Base-by-base conservation (phyloP, 768 basidiomycete species). In the Suillus weaverae region DNA sequence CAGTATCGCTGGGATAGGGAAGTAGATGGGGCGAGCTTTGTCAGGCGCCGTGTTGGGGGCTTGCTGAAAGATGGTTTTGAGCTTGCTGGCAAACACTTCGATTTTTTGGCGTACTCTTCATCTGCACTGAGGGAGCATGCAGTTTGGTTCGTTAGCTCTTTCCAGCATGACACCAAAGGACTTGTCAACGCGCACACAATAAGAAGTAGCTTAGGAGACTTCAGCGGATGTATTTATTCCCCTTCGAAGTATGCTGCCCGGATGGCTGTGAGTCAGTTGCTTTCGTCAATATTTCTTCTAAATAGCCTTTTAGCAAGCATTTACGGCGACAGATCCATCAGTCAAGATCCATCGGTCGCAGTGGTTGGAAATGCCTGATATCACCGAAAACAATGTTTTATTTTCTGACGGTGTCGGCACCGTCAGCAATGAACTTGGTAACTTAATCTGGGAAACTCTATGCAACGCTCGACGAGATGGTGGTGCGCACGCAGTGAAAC, bases 211-310 rank as follows among this genome's bases (percentile, higher is more conserved):
- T 79, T 94, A 13, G 94, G 94, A 5, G 82, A 92, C 69, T 95
- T 95, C 71, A 74, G 79, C 9, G 81, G 80, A 14, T 81, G 89
- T 11, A 76, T 87, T 36, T 74, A 73, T 53, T 79, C 76, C 30
- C 94, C 94, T 3, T 92, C 94, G 7, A 91, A 91, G 74, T 91
- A 86, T 69, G 94, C 92, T 7, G 94, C 94, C 16, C 85, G 94
- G 22, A 78, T 95, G 64, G 88, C 90, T 8, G 75, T 77, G 26
- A 35, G 75, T 63, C 46, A 55, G 38, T 14, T 16, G 10, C 22
- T 20, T 13, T 8, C 3, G 18, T 33, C 61, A 3, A 30, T 18
- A 22, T 9, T 36, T 30, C 35, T 46, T 32, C 22, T 64, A 73
- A 26, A 76, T 5, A 6, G 9, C 68, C 26, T 14, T 22, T 39